Base-by-base conservation (phyloP, 805 yeast genomes). In the Saturnispora dispora region DNA sequence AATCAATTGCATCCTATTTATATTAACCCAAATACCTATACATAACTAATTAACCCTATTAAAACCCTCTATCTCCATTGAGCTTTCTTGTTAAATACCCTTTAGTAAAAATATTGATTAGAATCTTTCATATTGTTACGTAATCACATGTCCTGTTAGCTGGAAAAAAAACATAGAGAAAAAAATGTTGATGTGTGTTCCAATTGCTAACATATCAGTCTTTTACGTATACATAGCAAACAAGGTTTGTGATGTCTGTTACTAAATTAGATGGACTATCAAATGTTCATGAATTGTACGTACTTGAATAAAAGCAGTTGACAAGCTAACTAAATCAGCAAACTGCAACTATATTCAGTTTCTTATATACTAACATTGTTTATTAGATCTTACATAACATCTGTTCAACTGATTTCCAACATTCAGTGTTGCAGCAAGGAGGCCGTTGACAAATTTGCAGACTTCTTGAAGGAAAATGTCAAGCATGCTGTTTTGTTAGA, bases 361-460 rank as follows among this genome's bases (percentile, higher is more conserved):
- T 30, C 33, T 10, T 9, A 30, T 7, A 30, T 46, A 46, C 48
- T 46, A 46, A 46, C 48, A 32, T 30, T 30, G 33, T 36, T n/a
- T 10, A 28, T 5, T 20, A 46, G 48, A 28, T 36, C 48, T 13
- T 22, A 25, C 10, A 46, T 42, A 46, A 36, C 36, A 25, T 17
- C 17, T 6, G 28, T 17, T 20, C 48, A 46, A 25, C 36, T 46
- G 43, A n/a, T 46, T 28, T n/a, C 37, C 15, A 47, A 47, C 28
- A 39, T 47, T 15, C 22, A 33, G 3, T 28, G 39, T 20, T 47
- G 50, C 32, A 35, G 35, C 11, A 42, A 42, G 13, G 30, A 47
- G 4, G 50, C 32, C 4, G 22, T 47, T 47, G 30, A 30, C 10
- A 40, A 47, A 33, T 11, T 47, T 11, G 18, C 40, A 17, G 5